Evolutionary conservation across 2,329 filamentous ascomycete genomes (phyloP), one percentile per base, ranked within the genome.

Genomic region (Thelonectria olida): DNA sequence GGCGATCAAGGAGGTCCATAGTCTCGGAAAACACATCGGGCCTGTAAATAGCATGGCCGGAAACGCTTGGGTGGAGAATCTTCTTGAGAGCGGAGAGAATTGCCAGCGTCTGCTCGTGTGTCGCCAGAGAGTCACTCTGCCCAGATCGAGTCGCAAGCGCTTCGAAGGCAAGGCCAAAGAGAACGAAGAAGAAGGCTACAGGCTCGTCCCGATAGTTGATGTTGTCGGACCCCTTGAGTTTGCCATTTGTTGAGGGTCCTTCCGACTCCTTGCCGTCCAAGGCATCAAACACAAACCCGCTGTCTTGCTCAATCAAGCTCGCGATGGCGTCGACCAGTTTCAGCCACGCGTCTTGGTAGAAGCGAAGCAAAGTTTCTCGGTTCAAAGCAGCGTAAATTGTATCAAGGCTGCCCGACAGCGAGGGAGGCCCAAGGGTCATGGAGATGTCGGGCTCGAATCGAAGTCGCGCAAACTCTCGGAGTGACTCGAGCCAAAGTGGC

Each of bases 151-250:
- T 93, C 7, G 95, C 95, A 20, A 99, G 85, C 17, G 96, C 95
- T 78, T 99, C 96, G 69, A 99, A 98, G 0, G 95, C 93, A 58
- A 99, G 90, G 10, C 96, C 96, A 70, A 98, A 99, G 0, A 99
- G 85, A 13, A 99, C 95, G 72, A 99, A 99, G 82, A 99, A 99
- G 83, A 99, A 99, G 1, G 96, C 96, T 2, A 98, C 93, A 0
- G 96, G 96, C 75, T 99, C 96, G 73, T 98, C 95, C 48, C 96
- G 92, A 75, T 99, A 99, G 76, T 98, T 98, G 80, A 99, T 98
- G 67, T 95, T 98, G 67, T 95, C 92, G 49, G 89, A 84, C 3
- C 84, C 85, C 74, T 90, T 92, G 15, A 82, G 80, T 42, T 85
- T 80, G 3, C 81, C 82, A 61, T 84, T 85, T 23, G 77, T 72